Percentiles rank a stretch among this genome's conserved stretches.
Evolutionary conservation across 148 eudicot species (phyloP).

Genomic region (Amaranthus palmeri): DNA sequence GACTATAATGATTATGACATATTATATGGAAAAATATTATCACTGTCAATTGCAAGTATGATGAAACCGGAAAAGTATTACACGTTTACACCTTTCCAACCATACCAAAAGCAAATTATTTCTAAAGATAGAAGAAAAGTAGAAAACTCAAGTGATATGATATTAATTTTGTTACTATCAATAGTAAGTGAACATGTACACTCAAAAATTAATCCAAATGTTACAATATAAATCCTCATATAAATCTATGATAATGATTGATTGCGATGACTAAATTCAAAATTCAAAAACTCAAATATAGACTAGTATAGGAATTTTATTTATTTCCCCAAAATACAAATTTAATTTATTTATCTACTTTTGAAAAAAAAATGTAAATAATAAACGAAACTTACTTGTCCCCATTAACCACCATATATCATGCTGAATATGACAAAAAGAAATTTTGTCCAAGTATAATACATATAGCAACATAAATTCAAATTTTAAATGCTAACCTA

Average conservation of each 20-base stretch:
- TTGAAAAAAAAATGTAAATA: too few species aligned
- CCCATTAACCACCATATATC: neutral
- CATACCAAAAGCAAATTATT: neutral
- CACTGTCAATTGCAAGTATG: too few species aligned
- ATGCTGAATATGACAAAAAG: neutral
- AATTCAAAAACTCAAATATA: neutral
- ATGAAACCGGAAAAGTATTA: neutral
- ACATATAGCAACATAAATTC: neutral
- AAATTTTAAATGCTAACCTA: neutral
- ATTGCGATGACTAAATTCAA: neutral
- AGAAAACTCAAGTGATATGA: neutral
- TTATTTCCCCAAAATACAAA: neutral
- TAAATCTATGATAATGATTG: neutral
- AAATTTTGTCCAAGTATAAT: neutral
- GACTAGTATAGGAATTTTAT: too few species aligned
- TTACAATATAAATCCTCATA: neutral
- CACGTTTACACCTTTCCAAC: neutral
- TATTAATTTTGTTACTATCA: neutral
- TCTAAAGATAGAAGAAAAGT: neutral
- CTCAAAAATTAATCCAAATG: neutral
- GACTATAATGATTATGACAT: too few species aligned
- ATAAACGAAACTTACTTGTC: neutral
- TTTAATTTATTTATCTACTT: neutral
- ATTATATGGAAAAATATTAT: too few species aligned
- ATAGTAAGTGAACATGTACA: neutral